These are phyloP conservation scores for Globisporangium spinosum DNA, from an alignment of 352 stramenopile species.

Conservation along the genomic window DNA sequence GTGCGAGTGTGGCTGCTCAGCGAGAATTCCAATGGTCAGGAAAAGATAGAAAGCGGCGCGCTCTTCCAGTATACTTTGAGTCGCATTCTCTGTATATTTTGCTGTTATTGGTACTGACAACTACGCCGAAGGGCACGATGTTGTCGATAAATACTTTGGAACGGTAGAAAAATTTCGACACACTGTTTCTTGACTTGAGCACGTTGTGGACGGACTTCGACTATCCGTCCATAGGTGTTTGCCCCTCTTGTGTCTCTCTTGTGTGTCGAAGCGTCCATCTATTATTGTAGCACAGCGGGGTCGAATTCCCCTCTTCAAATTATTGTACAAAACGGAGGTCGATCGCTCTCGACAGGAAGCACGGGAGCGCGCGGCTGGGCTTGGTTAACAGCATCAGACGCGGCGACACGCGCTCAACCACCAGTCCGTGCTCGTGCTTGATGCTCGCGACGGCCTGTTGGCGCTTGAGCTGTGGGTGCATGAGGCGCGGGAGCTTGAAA, in stretches of 20 bases:
- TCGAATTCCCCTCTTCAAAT: not conserved
- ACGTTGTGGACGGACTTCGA: not conserved
- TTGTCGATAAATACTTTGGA: slow-evolving; percentile 1
- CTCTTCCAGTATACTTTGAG: not conserved
- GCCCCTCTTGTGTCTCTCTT: not conserved
- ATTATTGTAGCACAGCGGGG: slow-evolving; percentile 7
- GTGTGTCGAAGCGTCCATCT: not conserved
- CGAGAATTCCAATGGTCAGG: not conserved
- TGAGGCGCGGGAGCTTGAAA: slow-evolving; percentile 14
- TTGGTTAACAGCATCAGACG: not conserved
- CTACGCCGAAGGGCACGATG: not conserved
- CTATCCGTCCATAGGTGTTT: not conserved
- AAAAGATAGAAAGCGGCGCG: not conserved
- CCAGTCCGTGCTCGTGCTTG: slow-evolving; percentile 6
- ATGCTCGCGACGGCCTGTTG: slow-evolving; percentile 4
- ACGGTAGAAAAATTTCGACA: not conserved
- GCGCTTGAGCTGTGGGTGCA: slow-evolving; percentile 12
- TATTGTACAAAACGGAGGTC: slow-evolving; percentile 18
- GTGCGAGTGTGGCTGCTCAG: not conserved
- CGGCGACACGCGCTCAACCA: not conserved
- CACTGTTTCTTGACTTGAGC: not conserved
- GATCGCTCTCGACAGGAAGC: slow-evolving; percentile 6
- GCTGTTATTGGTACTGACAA: slow-evolving; percentile 9
- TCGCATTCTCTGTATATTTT: not conserved
- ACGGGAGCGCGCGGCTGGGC: slow-evolving; percentile 6